These are phyloP conservation scores for Solanum verrucosum DNA, from an alignment of 257 asterid genomes.

Conservation along the genomic window DNA sequence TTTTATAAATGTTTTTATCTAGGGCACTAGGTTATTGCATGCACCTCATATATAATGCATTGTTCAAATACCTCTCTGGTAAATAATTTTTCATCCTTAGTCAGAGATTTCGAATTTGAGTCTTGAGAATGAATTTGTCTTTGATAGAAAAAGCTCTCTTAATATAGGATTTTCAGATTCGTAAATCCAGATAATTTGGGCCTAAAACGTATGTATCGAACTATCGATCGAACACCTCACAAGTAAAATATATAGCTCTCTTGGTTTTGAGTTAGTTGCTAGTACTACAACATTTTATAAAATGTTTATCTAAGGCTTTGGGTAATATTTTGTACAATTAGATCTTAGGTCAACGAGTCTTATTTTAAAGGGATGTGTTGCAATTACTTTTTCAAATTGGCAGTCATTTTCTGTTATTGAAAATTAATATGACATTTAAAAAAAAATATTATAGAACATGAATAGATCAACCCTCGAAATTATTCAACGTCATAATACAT, in stretches of 20 bases:
- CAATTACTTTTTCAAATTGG: neutral
- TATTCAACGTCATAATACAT: neutral
- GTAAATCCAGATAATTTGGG: neutral
- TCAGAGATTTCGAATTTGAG: neutral
- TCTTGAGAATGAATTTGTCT: neutral
- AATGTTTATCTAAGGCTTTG: neutral
- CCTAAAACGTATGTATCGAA: neutral
- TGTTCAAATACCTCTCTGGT: neutral
- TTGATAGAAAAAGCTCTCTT: neutral
- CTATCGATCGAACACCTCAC: too few relatives aligned
- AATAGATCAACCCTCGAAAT: neutral
- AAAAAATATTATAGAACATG: neutral
- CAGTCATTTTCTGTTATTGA: neutral
- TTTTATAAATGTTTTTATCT: neutral
- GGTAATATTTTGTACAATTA: neutral
- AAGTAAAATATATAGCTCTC: neutral
- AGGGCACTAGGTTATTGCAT: neutral
- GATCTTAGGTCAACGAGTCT: neutral
- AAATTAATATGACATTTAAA: neutral
- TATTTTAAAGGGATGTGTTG: neutral
- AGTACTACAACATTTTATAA: neutral
- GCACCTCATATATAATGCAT: neutral
- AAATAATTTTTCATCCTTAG: fast-evolving
- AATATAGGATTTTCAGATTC: neutral
- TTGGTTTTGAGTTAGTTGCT: neutral